Evolutionary conservation across 495 filamentous ascomycete genomes (phyloP).

Genomic region (Viridothelium virens): DNA sequence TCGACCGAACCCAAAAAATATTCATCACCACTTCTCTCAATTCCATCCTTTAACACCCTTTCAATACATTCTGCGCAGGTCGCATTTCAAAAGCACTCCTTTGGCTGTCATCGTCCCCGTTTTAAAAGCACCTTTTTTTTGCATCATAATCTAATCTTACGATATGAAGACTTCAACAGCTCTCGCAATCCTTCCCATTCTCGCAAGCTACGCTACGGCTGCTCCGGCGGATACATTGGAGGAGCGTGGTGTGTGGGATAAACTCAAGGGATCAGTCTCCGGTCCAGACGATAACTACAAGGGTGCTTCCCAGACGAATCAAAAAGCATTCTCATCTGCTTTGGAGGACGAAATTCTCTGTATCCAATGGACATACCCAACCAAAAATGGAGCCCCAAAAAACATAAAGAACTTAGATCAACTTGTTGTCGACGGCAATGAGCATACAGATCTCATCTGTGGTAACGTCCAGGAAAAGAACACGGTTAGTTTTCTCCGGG

Average conservation of each 20-base stretch:
- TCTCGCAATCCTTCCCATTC: background rate
- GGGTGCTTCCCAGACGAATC: background rate
- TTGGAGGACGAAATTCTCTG: background rate
- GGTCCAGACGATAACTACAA: background rate
- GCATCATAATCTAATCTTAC: background rate
- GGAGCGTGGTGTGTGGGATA: background rate
- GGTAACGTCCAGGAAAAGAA: background rate
- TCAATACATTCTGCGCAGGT: background rate
- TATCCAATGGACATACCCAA: background rate
- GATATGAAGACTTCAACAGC: background rate
- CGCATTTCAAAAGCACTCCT: background rate
- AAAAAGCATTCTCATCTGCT: background rate
- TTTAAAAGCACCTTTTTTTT: no score
- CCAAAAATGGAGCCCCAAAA: background rate
- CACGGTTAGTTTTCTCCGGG: background rate
- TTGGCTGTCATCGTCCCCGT: background rate
- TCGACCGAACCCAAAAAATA: background rate
- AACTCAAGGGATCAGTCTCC: background rate
- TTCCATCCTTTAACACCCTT: background rate
- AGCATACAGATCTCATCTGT: background rate
- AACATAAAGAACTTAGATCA: background rate
- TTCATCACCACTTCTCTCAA: background rate
- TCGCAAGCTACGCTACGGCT: background rate
- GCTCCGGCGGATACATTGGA: background rate
- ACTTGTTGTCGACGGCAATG: background rate